phyloP scores from a whole-genome alignment of 768 basidiomycete genomes.

The Cystofilobasidium bisporidii region DNA sequence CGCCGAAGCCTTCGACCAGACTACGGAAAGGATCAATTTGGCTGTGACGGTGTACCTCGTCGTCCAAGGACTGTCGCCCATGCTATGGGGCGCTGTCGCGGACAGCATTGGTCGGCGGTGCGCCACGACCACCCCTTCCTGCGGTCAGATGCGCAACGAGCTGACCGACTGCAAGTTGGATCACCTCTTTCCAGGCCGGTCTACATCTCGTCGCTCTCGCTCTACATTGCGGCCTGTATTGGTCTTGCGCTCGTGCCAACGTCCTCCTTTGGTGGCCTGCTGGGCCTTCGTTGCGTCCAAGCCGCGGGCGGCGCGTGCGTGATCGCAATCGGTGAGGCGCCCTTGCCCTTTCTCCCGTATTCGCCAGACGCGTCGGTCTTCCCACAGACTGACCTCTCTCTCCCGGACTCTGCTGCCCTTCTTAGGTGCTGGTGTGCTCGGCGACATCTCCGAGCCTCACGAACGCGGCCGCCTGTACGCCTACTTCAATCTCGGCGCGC shows the following conservation, averaged over 20 bases:
- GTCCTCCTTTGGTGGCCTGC: slow-evolving; percentile 62
- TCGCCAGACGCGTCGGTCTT: too few species aligned
- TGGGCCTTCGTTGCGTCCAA: slow-evolving; percentile 71
- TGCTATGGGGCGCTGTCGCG: slow-evolving; percentile 59
- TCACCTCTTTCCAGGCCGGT: slow-evolving; percentile 31
- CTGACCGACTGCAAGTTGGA: background rate
- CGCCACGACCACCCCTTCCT: slow-evolving; percentile 40
- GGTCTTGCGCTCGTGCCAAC: slow-evolving; percentile 52
- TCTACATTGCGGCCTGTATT: slow-evolving; percentile 59
- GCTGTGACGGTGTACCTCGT: slow-evolving; percentile 71
- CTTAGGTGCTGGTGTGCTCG: slow-evolving; percentile 57
- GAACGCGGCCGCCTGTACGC: background rate
- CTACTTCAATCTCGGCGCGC: background rate
- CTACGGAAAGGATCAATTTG: slow-evolving; percentile 63
- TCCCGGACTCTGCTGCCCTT: background rate
- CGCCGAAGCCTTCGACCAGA: slow-evolving; percentile 53
- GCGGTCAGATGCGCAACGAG: slow-evolving; percentile 30
- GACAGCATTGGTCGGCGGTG: slow-evolving; percentile 36
- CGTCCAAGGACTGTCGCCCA: slow-evolving; percentile 40
- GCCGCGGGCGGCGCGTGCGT: slow-evolving; percentile 70
- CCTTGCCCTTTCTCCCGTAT: background rate
- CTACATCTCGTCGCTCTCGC: slow-evolving; percentile 51
- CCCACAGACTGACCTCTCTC: background rate
- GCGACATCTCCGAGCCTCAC: slow-evolving; percentile 58
- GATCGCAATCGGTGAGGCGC: slow-evolving; percentile 51